Evolutionary conservation across 2,329 filamentous ascomycete species (phyloP), one percentile per base, ranked within the genome.

Genomic region (Penicillium expansum): DNA sequence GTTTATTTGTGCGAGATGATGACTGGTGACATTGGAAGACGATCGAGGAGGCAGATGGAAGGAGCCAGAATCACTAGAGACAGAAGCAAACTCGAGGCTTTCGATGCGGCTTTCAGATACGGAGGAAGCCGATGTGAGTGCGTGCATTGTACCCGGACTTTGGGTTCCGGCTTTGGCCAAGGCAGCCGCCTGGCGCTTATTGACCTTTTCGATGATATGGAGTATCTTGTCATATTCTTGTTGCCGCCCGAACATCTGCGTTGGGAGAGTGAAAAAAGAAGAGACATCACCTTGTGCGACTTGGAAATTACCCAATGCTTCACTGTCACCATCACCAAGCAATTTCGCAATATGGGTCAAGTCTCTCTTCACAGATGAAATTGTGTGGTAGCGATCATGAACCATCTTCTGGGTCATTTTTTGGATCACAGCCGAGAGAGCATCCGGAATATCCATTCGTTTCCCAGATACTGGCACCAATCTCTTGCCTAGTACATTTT

Each of bases 391-490:
- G 14, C 93, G 86, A 56, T 97, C 92, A 55, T 86, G 84, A 47
- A 96, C 90, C 58, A 87, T 89, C 74, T 95, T 96, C 58, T 91
- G 87, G 0, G 92, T 96, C 83, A 95, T 96, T 71, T 92, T 95
- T 70, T 93, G 89, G 39, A 97, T 91, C 42, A 97, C 89, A 32
- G 84, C 83, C 1, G 89, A 89, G 41, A 97, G 79, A 8, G 89
- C 88, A 56, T 95, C 90, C 0, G 93, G 93, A 6, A 96, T 81
- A 69, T 97, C 93, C 58, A 91, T 82, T 49, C 93, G 84, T 43
- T 91, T 84, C 4, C 84, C 85, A 4, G 91, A 90, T 9, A 94
- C 86, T 37, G 86, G 86, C 5, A 90, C 86, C 62, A 97, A 86
- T 44, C 90, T 86, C 62, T 89, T 88, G 45, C 87, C 87, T 9